Conservation (phyloP, 306 rosid genomes). For the Rosa persica region DNA sequence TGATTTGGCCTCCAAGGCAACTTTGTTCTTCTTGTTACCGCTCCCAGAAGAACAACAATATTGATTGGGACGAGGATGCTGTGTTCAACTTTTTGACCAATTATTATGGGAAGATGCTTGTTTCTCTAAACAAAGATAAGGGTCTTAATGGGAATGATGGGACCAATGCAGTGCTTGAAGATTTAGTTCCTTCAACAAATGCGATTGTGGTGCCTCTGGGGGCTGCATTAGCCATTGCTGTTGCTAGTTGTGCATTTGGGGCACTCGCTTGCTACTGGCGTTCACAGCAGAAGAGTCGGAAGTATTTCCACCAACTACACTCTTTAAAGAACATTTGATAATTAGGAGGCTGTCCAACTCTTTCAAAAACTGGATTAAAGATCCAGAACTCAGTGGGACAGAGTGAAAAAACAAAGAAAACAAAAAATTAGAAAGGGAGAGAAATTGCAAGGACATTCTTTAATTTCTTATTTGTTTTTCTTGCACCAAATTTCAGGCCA, state of each 20-base stretch:
- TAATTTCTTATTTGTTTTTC: conserved; percentile 30
- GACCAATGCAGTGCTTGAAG: conserved; percentile 47
- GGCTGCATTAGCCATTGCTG: conserved; percentile 93
- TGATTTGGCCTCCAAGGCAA: conserved; percentile 85
- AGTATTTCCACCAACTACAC: conserved; percentile 93
- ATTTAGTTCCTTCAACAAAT: conserved; percentile 51
- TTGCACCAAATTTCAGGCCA: conserved; percentile 74
- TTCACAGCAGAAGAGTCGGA: conserved; percentile 97
- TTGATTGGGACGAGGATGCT: conserved; percentile 70
- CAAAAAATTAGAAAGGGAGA: not conserved
- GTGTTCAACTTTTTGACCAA: conserved; percentile 57
- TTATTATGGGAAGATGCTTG: conserved; percentile 61
- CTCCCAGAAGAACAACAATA: conserved; percentile 34
- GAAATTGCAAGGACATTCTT: conserved; percentile 19
- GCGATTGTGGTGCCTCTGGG: conserved; percentile 89
- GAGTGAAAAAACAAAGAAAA: conserved; percentile 12
- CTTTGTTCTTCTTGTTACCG: conserved; percentile 70
- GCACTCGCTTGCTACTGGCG: conserved; percentile 99
- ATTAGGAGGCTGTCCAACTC: conserved; percentile 84
- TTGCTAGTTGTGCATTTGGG: conserved; percentile 97
- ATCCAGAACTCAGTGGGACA: conserved; percentile 27
- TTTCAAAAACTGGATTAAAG: conserved; percentile 45
- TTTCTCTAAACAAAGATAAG: conserved; percentile 59
- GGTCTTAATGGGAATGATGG: conserved; percentile 32
- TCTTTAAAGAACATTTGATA: conserved; percentile 92